Base-by-base conservation (phyloP, 257 asterid species). In the Primulina tabacum region DNA sequence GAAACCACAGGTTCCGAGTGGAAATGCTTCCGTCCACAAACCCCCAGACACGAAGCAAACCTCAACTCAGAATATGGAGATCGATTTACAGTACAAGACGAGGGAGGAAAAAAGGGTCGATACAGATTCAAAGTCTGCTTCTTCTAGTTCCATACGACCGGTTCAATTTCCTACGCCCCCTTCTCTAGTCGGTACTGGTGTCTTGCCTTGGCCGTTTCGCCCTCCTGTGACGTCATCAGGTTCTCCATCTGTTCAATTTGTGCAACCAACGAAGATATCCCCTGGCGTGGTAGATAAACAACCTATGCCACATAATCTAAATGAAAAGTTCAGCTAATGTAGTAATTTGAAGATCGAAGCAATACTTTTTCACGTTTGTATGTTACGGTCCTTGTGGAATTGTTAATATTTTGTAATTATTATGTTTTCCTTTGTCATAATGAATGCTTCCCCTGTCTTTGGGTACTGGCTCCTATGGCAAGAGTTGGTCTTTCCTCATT, bases 171-270 rank as follows among this genome's bases (percentile, higher is more conserved):
- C 86, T 4, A 18, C 85, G 5, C 79, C 79, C 66, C 86, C 84
- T 29, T 68, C 88, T 69, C 68, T 78, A 55, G n/a, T n/a, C n/a
- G 78, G 78, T 61, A 73, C 87, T 4, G 87, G 86, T 43, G 74
- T 84, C 9, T 80, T 78, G 65, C 80, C 88, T 8, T 82, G 95
- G 90, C 85, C 90, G 7, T 81, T 82, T 57, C 81, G 80, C 60
- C 79, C 88, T 16, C 80, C 87, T 0, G 62, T 74, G 69, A 69
- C 74, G 4, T 33, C 85, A 1, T 60, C 75, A 12, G 38, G 61
- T 47, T 64, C 77, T 11, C 28, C 81, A 5, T 55, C 77, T 4
- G 61, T 63, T 65, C 84, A 77, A 28, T 76, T 60, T 70, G 71
- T 62, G 74, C 85, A 78, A 53, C 78, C 73, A 35, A 59, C 53